Base-by-base conservation (phyloP, 164 flowering plant genomes). In the Piper betle region DNA sequence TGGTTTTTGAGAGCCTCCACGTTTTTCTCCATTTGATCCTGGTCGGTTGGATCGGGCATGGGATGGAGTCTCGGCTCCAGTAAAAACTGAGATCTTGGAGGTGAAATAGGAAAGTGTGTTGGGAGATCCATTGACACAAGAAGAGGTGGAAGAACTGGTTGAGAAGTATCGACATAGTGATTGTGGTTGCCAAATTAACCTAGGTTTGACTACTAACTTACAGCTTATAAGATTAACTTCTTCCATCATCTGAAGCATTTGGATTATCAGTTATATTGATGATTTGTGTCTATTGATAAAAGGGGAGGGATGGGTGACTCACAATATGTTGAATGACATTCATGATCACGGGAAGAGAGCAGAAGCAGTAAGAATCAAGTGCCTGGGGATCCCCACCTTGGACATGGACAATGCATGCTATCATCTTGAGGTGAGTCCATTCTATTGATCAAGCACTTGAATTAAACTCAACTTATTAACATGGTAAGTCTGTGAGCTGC, bases 311-410 rank as follows among this genome's bases (percentile, higher is more conserved):
- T 96, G 98, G 56, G 96, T 92, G 40, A 89, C 95, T 41, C 98
- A 92, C 71, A 92, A 92, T 68, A 80, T 83, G 86, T 69, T 89
- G 64, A 93, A 88, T 70, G 98, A 92, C 73, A 84, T 92, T 61
- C 96, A 92, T 72, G 89, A 82, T 73, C 96, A 92, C 68, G 89
- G 96, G 98, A 89, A 81, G 73, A 82, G 81, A 62, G 96, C 96
- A 20, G 98, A 89, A 74, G 98, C 98, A 20, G 90, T 92, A 66
- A 84, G 98, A 69, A 85, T 92, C 65, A 92, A 87, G 72, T 87
- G 96, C 66, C 74, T 92, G 75, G 96, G 98, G 42, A 87, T 86
- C 56, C 98, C 98, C 52, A 92, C 98, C 54, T 87, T 92, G 64
- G 96, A 92, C 74, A 92, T 92, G 96, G 96, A 89, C 71, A 89